These are phyloP conservation scores for Huiozyma naganishii DNA, from an alignment of 805 yeast genomes.

Conservation along the genomic window DNA sequence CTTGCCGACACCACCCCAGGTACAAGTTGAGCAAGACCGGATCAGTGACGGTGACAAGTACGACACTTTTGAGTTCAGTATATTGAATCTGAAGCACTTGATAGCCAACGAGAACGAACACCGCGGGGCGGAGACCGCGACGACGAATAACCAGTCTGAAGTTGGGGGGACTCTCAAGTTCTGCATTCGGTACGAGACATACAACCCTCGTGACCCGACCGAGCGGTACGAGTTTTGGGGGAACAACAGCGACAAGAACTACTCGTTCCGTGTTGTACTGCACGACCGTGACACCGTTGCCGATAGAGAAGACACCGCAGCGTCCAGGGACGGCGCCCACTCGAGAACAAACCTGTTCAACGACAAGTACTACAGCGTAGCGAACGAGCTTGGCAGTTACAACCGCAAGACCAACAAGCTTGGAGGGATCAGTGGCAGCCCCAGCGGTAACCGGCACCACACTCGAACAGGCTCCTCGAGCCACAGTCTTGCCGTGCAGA, in stretches of 20 bases:
- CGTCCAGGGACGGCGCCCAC: not conserved
- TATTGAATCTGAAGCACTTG: slow-evolving; percentile 11
- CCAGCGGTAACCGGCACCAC: not conserved
- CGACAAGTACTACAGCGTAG: not conserved
- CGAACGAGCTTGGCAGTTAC: slow-evolving; percentile 1
- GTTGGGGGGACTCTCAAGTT: slow-evolving; percentile 13
- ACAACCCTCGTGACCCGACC: slow-evolving; percentile 6
- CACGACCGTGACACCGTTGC: slow-evolving; percentile 1
- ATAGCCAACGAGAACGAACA: slow-evolving; percentile 3
- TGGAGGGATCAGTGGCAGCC: not conserved
- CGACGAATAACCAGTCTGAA: slow-evolving; percentile 2
- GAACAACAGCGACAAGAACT: slow-evolving; percentile 21
- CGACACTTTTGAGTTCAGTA: slow-evolving; percentile 23
- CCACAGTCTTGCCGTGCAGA: no score
- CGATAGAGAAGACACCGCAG: not conserved
- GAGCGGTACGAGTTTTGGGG: slow-evolving; percentile 21
- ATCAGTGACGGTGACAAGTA: slow-evolving; percentile 2
- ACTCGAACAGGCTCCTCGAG: no score
- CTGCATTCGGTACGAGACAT: slow-evolving; percentile 21
- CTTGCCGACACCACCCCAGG: slow-evolving; percentile 14
- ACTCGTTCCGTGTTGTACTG: slow-evolving; percentile 12
- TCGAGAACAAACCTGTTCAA: not conserved
- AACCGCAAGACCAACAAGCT: not conserved
- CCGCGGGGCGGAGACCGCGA: not conserved
- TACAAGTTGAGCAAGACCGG: not conserved